Evolutionary conservation across 2,329 filamentous ascomycete species (phyloP).

Genomic region (Aureobasidium subglaciale): DNA sequence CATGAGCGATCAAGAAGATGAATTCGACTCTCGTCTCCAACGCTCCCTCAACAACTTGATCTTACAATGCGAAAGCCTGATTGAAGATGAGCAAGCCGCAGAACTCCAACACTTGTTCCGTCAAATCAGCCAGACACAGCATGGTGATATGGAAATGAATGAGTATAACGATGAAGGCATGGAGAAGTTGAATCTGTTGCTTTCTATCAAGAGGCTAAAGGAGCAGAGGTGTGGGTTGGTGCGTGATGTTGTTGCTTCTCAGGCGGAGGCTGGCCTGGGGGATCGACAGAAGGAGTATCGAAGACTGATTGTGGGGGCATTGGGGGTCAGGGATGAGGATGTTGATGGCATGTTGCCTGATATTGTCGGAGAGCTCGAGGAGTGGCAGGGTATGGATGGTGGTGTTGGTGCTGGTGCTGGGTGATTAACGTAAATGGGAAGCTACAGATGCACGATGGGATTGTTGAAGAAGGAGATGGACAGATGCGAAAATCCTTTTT

Average conservation of each 20-base stretch:
- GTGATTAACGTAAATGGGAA: no score
- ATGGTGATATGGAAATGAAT: constrained; percentile 14
- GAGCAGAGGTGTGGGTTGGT: constrained; percentile 57
- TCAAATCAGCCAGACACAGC: background rate
- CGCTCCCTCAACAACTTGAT: constrained; percentile 29
- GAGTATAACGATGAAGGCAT: constrained; percentile 39
- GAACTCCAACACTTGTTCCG: constrained; percentile 31
- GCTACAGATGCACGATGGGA: background rate
- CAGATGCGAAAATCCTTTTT: background rate
- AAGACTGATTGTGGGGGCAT: constrained; percentile 59
- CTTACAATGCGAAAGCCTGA: constrained; percentile 35
- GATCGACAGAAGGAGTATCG: constrained; percentile 70
- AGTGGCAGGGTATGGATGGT: constrained; percentile 20
- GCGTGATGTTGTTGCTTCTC: constrained; percentile 59
- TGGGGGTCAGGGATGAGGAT: constrained; percentile 61
- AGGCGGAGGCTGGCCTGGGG: constrained; percentile 62
- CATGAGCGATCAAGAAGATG: constrained; percentile 38
- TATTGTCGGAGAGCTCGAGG: constrained; percentile 43
- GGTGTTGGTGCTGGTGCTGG: background rate
- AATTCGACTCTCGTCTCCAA: constrained; percentile 31
- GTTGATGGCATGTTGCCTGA: constrained; percentile 55
- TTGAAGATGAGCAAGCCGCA: constrained; percentile 38
- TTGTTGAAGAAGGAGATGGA: background rate
- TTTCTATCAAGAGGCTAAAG: constrained; percentile 51
- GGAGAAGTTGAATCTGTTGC: constrained; percentile 52